These are phyloP conservation scores for Microcyclosporella mali DNA, from an alignment of 2,329 filamentous ascomycete species.

Conservation along the genomic window DNA sequence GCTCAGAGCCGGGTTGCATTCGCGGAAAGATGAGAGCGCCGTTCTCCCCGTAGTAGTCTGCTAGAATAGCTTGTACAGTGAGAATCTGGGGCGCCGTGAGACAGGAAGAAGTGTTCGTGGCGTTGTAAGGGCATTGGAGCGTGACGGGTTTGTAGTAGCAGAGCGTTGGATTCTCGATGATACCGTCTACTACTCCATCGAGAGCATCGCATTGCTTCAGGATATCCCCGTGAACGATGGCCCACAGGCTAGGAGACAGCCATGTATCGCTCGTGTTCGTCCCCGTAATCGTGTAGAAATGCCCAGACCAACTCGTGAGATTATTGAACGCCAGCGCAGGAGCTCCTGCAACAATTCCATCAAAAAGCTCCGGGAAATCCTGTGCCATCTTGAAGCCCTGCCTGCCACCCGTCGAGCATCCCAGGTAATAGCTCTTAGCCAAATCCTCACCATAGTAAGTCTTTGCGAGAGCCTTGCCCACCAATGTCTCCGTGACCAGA, in stretches of 20 bases:
- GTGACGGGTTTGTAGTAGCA: slow-evolving; percentile 38
- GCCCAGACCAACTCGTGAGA: slow-evolving; percentile 37
- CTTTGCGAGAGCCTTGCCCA: slow-evolving; percentile 28
- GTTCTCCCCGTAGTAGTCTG: slow-evolving; percentile 35
- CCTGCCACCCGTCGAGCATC: slow-evolving; percentile 42
- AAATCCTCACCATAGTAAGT: slow-evolving; percentile 34
- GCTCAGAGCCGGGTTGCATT: slow-evolving; percentile 45
- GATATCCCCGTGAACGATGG: slow-evolving; percentile 36
- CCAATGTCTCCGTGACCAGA: slow-evolving; percentile 25
- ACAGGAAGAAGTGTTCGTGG: slow-evolving; percentile 34
- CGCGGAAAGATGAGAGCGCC: slow-evolving; percentile 44
- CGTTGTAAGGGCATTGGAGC: slow-evolving; percentile 32
- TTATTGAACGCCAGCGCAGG: slow-evolving; percentile 40
- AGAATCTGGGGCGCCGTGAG: slow-evolving; percentile 38
- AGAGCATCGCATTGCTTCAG: slow-evolving; percentile 44
- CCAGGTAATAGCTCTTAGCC: slow-evolving; percentile 42
- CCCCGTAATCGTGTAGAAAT: slow-evolving; percentile 36
- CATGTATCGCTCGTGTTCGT: slow-evolving; percentile 34
- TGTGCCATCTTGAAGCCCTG: slow-evolving; percentile 43
- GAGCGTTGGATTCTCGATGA: slow-evolving; percentile 40
- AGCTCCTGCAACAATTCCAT: slow-evolving; percentile 42
- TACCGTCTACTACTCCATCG: slow-evolving; percentile 42
- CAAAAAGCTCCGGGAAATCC: slow-evolving; percentile 42
- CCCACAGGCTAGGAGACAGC: slow-evolving; percentile 34
- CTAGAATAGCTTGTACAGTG: slow-evolving; percentile 37